phyloP scores from a whole-genome alignment of 192 early-diverging fungal species.

The Backusella morwellensis region DNA sequence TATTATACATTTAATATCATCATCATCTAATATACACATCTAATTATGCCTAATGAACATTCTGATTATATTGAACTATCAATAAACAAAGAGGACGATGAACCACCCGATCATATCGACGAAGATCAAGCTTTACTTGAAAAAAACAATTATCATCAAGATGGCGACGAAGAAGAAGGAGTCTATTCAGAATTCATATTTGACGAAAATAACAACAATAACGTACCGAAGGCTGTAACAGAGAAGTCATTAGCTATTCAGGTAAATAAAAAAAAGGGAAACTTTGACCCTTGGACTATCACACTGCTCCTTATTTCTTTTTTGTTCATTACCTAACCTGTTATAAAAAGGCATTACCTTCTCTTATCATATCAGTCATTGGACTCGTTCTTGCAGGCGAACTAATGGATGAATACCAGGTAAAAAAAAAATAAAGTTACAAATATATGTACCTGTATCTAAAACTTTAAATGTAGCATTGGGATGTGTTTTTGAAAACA shows the following conservation, averaged over 20 bases:
- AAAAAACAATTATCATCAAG: not conserved
- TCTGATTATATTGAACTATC: not conserved
- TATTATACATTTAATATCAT: not conserved
- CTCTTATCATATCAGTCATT: conserved; percentile 64
- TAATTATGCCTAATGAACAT: not conserved
- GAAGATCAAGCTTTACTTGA: not conserved
- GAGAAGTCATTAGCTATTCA: not conserved
- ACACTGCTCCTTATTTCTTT: not conserved
- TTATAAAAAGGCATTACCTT: conserved; percentile 51
- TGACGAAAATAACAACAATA: conserved; percentile 1
- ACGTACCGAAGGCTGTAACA: not conserved
- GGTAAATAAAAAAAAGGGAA: not conserved
- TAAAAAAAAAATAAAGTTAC: not conserved
- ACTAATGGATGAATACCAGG: conserved; percentile 49
- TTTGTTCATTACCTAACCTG: not conserved
- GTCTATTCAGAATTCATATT: not conserved
- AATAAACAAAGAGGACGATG: not conserved
- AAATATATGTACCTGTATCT: not conserved
- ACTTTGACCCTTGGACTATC: not conserved
- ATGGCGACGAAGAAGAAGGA: not conserved
- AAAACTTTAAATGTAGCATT: conserved; percentile 40
- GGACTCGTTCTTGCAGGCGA: conserved; percentile 71
- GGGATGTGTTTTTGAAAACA: conserved; percentile 63
- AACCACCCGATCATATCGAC: not conserved
- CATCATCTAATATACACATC: not conserved